phyloP scores from a whole-genome alignment of 2,329 filamentous ascomycete genomes.

The Fusarium haematococcum region DNA sequence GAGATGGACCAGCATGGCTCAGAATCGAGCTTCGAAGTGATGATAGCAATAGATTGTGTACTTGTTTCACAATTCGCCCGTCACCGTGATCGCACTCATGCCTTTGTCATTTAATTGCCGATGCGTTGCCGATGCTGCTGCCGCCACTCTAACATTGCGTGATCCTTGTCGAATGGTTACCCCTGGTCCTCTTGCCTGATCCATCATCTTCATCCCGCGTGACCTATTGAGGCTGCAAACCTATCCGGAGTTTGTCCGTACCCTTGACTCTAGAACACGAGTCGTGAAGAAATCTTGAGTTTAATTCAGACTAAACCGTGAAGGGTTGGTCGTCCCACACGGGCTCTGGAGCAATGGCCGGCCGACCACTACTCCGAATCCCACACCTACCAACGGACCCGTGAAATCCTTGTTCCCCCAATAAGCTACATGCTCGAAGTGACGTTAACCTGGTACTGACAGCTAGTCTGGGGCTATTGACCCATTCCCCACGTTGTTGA shows the following conservation, averaged over 20 bases:
- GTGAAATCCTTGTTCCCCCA: constrained; percentile 2
- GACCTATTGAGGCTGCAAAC: neutral
- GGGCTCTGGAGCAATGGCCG: neutral
- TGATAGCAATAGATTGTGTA: neutral
- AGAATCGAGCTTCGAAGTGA: neutral
- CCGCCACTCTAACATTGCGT: neutral
- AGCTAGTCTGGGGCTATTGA: neutral
- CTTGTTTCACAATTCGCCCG: neutral
- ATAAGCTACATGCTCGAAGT: neutral
- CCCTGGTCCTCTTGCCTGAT: neutral
- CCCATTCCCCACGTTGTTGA: constrained; percentile 1
- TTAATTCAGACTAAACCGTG: neutral
- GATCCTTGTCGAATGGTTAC: neutral
- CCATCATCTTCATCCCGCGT: neutral
- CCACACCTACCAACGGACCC: neutral
- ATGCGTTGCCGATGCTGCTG: too few relatives aligned
- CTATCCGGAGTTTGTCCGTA: neutral
- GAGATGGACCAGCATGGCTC: constrained; percentile 8
- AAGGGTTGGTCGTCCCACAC: neutral
- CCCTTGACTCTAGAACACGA: neutral
- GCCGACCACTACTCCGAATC: neutral
- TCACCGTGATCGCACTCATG: neutral
- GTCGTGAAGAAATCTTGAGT: neutral
- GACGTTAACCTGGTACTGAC: neutral
- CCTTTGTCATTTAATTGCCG: neutral